Percentiles rank a stretch among this genome's conserved stretches.
Conservation (phyloP, 2,329 filamentous ascomycete genomes). For the Tolypocladium sp. region DNA sequence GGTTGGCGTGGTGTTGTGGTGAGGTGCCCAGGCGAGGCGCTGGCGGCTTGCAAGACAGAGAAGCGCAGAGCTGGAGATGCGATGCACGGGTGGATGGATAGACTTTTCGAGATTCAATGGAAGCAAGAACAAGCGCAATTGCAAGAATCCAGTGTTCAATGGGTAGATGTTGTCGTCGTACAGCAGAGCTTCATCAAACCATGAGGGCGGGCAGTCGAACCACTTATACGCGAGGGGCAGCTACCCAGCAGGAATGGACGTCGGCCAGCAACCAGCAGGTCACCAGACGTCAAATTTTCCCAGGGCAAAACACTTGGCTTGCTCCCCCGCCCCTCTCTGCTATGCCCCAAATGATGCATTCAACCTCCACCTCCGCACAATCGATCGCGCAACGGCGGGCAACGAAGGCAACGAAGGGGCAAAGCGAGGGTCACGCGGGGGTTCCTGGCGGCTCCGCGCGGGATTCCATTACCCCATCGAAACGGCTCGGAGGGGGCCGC, state of each 20-base stretch:
- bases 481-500: neutral
- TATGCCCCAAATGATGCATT: neutral
- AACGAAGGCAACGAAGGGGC: neutral
- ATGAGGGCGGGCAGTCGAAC: neutral
- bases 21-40: no score
- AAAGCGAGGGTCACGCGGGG: neutral
- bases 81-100: no score
- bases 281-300: neutral
- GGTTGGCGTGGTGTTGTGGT: neutral
- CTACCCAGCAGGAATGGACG: no score
- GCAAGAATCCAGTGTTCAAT: neutral
- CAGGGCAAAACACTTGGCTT: neutral
- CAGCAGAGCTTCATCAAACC: neutral
- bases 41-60: no score
- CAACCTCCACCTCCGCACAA: neutral
- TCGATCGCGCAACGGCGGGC: neutral
- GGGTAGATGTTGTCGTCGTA: neutral
- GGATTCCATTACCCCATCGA: slow-evolving; percentile 1
- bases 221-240: neutral
- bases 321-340: no score
- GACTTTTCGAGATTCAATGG: neutral
- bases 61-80: neutral
- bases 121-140: neutral
- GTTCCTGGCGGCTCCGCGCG: neutral
- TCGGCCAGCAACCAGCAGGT: no score